These are phyloP conservation scores for Hura crepitans DNA, from an alignment of 441 rosid species.

Conservation along the genomic window DNA sequence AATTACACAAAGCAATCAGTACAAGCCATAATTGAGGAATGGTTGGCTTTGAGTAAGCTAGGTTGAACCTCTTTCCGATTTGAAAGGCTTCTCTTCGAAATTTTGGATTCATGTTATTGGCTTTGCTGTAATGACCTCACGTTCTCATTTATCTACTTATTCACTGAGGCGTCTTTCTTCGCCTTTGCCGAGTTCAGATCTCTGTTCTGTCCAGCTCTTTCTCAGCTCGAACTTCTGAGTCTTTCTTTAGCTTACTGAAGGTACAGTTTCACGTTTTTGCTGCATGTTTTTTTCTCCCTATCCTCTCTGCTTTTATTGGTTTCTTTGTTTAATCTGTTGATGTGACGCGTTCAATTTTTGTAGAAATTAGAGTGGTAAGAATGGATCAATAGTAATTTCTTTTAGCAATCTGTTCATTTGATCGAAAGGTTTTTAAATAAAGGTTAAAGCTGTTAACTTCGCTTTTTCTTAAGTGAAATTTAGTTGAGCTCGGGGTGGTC, in stretches of 20 bases:
- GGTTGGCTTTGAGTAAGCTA: background rate
- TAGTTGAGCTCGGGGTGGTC: background rate
- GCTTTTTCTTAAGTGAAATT: background rate
- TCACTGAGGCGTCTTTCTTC: background rate
- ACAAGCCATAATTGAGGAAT: background rate
- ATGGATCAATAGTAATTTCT: background rate
- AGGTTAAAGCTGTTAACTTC: background rate
- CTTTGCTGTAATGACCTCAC: background rate
- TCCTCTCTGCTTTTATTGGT: background rate
- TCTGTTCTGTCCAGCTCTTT: slow-evolving; percentile 1
- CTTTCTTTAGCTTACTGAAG: slow-evolving; percentile 1
- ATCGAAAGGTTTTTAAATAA: background rate
- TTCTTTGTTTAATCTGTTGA: slow-evolving; percentile 2
- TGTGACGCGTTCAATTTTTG: background rate
- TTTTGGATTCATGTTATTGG: background rate
- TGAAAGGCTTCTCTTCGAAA: background rate
- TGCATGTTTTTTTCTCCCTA: slow-evolving; percentile 1
- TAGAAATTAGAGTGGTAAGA: background rate
- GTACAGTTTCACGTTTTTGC: slow-evolving; percentile 7
- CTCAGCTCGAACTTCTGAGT: slow-evolving; percentile 7
- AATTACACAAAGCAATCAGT: background rate
- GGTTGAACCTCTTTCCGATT: background rate
- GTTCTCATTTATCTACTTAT: background rate
- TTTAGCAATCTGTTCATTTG: background rate
- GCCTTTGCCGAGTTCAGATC: background rate